A percentile compares a stretch with the other conserved stretches of the same genome.
These are phyloP conservation scores for Penicillium malachiteum DNA, from an alignment of 495 filamentous ascomycete genomes.

Conservation along the genomic window DNA sequence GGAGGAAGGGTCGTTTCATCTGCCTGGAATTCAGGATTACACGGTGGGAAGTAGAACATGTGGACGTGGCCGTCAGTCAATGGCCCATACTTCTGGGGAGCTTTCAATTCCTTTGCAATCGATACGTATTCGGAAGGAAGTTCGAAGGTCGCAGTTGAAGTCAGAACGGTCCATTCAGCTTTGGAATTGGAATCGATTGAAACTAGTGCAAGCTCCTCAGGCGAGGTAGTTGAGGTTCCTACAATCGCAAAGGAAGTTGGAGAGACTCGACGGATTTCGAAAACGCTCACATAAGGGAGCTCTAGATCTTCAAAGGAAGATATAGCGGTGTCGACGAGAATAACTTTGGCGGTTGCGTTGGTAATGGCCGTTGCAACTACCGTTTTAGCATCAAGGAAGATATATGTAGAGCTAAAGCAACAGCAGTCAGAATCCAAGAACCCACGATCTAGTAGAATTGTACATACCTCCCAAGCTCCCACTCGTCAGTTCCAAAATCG, in stretches of 20 bases:
- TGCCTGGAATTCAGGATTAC: constrained; percentile 37
- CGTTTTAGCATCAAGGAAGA: constrained; percentile 34
- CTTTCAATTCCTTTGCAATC: constrained; percentile 24
- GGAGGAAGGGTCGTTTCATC: constrained; percentile 36
- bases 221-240: constrained; percentile 17
- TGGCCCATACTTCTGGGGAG: constrained; percentile 26
- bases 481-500: constrained; percentile 40
- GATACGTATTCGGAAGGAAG: constrained; percentile 32
- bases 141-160: constrained; percentile 23
- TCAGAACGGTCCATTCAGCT: constrained; percentile 18
- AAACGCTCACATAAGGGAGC: constrained; percentile 25
- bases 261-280: constrained; percentile 21
- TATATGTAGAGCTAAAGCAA: constrained; percentile 30
- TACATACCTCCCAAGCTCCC: constrained; percentile 37
- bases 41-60: constrained; percentile 44
- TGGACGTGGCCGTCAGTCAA: constrained; percentile 28
- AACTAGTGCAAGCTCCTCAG: constrained; percentile 25
- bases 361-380: constrained; percentile 32
- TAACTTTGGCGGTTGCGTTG: constrained; percentile 23
- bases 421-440: not conserved
- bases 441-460: not conserved
- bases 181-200: constrained; percentile 9
- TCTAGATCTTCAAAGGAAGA: constrained; percentile 18
- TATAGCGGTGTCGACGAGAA: constrained; percentile 19
- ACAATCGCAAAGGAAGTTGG: constrained; percentile 21